phyloP scores from a whole-genome alignment of 257 asterid species.

The Scutellaria baicalensis region DNA sequence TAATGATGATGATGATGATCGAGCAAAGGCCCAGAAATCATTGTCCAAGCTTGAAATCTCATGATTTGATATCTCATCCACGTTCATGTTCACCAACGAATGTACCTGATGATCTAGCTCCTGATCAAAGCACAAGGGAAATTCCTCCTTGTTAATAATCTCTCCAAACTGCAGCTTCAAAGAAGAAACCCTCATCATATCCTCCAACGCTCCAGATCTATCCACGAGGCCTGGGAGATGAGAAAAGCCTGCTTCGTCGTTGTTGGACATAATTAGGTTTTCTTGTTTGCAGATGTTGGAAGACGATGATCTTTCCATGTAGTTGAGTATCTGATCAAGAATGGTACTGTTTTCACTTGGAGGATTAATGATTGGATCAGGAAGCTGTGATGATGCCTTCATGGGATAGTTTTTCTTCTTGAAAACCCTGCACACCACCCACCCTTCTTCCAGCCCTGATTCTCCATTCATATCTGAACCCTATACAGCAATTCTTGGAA shows the following conservation, averaged over 20 bases:
- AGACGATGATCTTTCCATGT: neutral
- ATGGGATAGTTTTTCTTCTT: neutral
- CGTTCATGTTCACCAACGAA: neutral
- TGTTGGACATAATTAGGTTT: too few relatives aligned
- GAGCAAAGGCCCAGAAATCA: neutral
- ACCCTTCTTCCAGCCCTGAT: neutral
- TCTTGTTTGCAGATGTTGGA: neutral
- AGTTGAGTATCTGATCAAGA: neutral
- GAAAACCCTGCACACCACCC: neutral
- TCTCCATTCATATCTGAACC: neutral
- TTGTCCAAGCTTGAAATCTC: neutral
- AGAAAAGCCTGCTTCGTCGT: neutral
- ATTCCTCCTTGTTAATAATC: neutral
- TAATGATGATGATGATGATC: neutral
- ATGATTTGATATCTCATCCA: neutral
- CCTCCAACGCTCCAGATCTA: too few relatives aligned
- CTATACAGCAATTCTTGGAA: neutral
- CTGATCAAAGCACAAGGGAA: neutral
- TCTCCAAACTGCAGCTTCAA: neutral
- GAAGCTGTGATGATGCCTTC: neutral
- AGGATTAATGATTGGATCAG: too few relatives aligned
- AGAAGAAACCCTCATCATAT: neutral
- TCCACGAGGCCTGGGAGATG: neutral
- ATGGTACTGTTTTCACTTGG: neutral
- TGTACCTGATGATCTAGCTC: neutral